Evolutionary conservation across 768 basidiomycete species (phyloP).

Genomic region (Cyclocybe cylindracea): DNA sequence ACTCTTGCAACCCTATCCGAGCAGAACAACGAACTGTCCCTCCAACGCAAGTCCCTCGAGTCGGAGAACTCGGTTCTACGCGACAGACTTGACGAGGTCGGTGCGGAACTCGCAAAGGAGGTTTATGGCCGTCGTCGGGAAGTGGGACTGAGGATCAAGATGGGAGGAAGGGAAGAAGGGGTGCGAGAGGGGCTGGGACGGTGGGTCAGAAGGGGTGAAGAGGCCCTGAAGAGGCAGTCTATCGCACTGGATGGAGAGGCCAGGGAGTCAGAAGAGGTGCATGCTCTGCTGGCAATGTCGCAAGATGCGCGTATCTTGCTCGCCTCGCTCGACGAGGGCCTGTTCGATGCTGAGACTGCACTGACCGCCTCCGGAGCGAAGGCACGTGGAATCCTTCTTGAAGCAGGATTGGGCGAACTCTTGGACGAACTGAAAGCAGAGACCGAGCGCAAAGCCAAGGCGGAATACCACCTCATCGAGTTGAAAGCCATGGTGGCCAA

Average conservation of each 20-base stretch:
- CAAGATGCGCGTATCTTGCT: conserved; percentile 30
- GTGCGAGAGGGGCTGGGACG: conserved; percentile 53
- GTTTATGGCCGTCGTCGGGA: conserved; percentile 74
- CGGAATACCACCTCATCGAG: conserved; percentile 35
- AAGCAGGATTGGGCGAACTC: conserved; percentile 52
- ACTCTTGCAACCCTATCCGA: conserved; percentile 57
- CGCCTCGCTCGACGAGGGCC: conserved; percentile 22
- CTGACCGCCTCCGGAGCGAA: conserved; percentile 43
- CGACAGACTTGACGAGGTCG: conserved; percentile 64
- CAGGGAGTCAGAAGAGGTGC: background rate
- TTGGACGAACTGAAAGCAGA: conserved; percentile 60
- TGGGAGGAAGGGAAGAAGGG: conserved; percentile 66
- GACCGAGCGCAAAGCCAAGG: conserved; percentile 45
- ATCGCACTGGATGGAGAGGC: conserved; percentile 30
- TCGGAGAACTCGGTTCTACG: conserved; percentile 51
- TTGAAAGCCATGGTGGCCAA: background rate
- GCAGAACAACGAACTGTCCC: conserved; percentile 46
- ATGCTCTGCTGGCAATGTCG: conserved; percentile 19
- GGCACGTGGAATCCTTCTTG: conserved; percentile 51
- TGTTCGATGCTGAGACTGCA: conserved; percentile 21
- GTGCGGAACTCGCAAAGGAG: conserved; percentile 71
- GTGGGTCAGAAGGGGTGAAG: conserved; percentile 56
- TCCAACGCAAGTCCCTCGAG: conserved; percentile 44
- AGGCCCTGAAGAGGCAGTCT: conserved; percentile 29
- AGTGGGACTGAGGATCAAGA: conserved; percentile 59